Evolutionary conservation across 2,329 filamentous ascomycete genomes (phyloP).

Genomic region (Diatrype stigma): DNA sequence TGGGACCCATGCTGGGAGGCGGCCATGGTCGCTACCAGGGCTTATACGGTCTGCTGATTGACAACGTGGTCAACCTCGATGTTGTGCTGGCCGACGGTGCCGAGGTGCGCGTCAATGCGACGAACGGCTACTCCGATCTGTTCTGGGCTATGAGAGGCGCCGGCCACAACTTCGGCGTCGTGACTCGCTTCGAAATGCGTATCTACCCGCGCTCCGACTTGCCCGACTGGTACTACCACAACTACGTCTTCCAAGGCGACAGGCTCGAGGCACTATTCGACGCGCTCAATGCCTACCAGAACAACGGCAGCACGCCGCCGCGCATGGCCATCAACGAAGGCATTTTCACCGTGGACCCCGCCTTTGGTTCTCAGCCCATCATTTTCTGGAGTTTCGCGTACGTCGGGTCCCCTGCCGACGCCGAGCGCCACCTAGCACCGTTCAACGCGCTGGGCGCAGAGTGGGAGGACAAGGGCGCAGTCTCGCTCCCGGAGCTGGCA

Average conservation of each 20-base stretch:
- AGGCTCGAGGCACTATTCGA: constrained; percentile 18
- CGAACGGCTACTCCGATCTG: constrained; percentile 6
- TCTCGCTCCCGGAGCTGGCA: neutral
- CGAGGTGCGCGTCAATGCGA: constrained; percentile 4
- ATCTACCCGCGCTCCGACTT: constrained; percentile 24
- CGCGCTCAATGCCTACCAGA: constrained; percentile 15
- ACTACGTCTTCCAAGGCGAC: constrained; percentile 14
- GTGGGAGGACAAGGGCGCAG: neutral
- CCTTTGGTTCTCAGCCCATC: constrained; percentile 1
- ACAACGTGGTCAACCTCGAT: constrained; percentile 12
- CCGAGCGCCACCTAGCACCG: neutral
- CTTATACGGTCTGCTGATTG: constrained; percentile 19
- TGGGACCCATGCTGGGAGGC: constrained; percentile 20
- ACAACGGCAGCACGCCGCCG: constrained; percentile 9
- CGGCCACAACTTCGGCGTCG: neutral
- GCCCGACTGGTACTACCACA: constrained; percentile 19
- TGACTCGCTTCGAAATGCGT: constrained; percentile 9
- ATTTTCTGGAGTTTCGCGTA: neutral
- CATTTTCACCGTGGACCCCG: constrained; percentile 6
- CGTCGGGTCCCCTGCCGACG: neutral
- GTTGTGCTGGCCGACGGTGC: constrained; percentile 16
- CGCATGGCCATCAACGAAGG: constrained; percentile 13
- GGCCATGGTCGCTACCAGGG: constrained; percentile 22
- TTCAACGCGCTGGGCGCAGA: neutral
- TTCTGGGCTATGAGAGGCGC: constrained; percentile 7